phyloP scores from a whole-genome alignment of 2,329 filamentous ascomycete species.

The Endoconidiophora polonica region DNA sequence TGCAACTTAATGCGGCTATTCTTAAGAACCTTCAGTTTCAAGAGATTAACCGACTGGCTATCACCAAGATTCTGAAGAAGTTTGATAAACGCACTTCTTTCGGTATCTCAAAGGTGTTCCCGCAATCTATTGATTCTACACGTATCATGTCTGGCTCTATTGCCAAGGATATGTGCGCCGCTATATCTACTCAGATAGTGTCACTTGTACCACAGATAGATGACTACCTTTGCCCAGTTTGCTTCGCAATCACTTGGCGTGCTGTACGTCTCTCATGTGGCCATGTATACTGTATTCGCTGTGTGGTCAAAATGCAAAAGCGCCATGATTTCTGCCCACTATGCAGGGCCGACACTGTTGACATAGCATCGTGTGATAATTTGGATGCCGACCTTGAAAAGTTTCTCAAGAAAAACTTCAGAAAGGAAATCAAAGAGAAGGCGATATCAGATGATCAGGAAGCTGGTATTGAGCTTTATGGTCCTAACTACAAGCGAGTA shows the following conservation, averaged over 20 bases:
- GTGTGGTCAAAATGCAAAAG: slow-evolving; percentile 64
- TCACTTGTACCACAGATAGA: slow-evolving; percentile 64
- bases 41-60: slow-evolving; percentile 63
- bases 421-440: slow-evolving; percentile 50
- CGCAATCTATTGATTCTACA: slow-evolving; percentile 38
- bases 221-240: slow-evolving; percentile 71
- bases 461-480: slow-evolving; percentile 56
- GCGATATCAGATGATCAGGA: slow-evolving; percentile 57
- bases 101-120: slow-evolving; percentile 47
- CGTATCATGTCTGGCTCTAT: slow-evolving; percentile 49
- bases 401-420: slow-evolving; percentile 62
- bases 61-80: slow-evolving; percentile 76
- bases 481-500: slow-evolving; percentile 42
- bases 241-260: slow-evolving; percentile 62
- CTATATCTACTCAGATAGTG: slow-evolving; percentile 56
- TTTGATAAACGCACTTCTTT: slow-evolving; percentile 76
- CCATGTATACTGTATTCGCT: slow-evolving; percentile 72
- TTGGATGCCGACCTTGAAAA: slow-evolving; percentile 51
- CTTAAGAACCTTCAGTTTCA: slow-evolving; percentile 70
- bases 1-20: slow-evolving; percentile 57
- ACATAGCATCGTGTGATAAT: slow-evolving; percentile 44
- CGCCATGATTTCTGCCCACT: slow-evolving; percentile 56
- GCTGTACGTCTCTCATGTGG: slow-evolving; percentile 61
- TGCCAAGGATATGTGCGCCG: slow-evolving; percentile 58
- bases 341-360: slow-evolving; percentile 55